Evolutionary conservation across 2,329 filamentous ascomycete species (phyloP).

Genomic region (Calonectria hongkongensis): DNA sequence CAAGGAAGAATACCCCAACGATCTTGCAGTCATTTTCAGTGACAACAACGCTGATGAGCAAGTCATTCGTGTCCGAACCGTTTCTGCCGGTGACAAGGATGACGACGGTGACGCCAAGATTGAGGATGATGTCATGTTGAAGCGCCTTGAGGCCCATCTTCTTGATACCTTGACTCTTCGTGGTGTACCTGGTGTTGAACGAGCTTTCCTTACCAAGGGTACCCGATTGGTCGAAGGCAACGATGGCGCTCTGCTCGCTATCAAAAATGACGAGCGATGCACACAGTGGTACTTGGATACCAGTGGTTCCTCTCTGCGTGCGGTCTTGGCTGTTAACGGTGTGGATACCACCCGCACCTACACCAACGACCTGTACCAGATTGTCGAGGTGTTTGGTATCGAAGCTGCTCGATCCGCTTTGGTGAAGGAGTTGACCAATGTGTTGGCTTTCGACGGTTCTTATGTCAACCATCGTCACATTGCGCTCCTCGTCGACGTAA

Average conservation of each 20-base stretch:
- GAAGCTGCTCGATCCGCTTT: slow-evolving; percentile 93
- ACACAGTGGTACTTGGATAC: slow-evolving; percentile 98
- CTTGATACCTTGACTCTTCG: slow-evolving; percentile 93
- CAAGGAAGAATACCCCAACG: slow-evolving; percentile 89
- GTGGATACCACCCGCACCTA: slow-evolving; percentile 91
- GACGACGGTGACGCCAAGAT: slow-evolving; percentile 78
- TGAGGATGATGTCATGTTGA: slow-evolving; percentile 94
- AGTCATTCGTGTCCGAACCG: slow-evolving; percentile 92
- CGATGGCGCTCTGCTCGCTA: slow-evolving; percentile 84
- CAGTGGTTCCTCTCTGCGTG: slow-evolving; percentile 88
- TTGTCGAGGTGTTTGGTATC: slow-evolving; percentile 96
- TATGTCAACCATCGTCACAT: slow-evolving; percentile 99
- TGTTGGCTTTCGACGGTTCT: slow-evolving; percentile 98
- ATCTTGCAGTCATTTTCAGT: slow-evolving; percentile 95
- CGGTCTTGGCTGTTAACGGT: slow-evolving; percentile 89
- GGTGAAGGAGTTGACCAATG: slow-evolving; percentile 90
- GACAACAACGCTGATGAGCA: slow-evolving; percentile 98
- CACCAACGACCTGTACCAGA: slow-evolving; percentile 96
- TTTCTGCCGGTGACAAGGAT: slow-evolving; percentile 79
- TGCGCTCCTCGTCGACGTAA: slow-evolving; percentile 95
- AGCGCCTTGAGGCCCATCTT: slow-evolving; percentile 92
- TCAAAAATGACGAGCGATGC: slow-evolving; percentile 84
- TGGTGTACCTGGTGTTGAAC: slow-evolving; percentile 90
- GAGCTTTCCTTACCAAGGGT: slow-evolving; percentile 94
- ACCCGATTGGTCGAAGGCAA: slow-evolving; percentile 78